Base-by-base conservation (phyloP, 768 basidiomycete species). In the Glaciozyma antarctica region DNA sequence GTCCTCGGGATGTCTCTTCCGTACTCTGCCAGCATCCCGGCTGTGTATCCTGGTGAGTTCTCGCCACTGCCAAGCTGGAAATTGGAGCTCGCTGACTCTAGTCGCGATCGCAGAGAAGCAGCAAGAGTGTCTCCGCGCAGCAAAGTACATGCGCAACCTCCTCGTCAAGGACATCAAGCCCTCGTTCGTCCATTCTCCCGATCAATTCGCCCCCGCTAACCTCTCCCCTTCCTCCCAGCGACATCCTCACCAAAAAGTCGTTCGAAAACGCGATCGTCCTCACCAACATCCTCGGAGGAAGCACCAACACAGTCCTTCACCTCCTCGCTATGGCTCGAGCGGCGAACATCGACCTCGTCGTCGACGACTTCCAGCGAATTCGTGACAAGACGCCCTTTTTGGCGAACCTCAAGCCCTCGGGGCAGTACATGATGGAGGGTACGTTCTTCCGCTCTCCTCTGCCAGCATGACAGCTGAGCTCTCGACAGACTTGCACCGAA, bases 401-500 rank as follows among this genome's bases (percentile, higher is more conserved):
- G 44, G 53, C 60, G 28, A 43, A 68, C 58, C 60, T 61, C 71
- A 45, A 8, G 78, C 88, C 88, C 16, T 88, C 88, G 10, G 90
- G 88, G 26, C 83, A 83, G 77, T 91, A 90, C 76, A n/a, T 48
- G 21, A 48, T 48, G 47, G 47, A 48, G 16, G 47, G 47, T 48
- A 8, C 6, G 47, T 19, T 19, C 2, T 48, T 16, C 13, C 47
- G 5, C 19, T 19, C 47, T n/a, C 47, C 19, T 16, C 10, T 21
- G 3, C 21, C 47, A 19, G 21, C 15, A 2, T 8, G 21, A 48
- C 3, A 19, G 21, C 47, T 45, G 47, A 85, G 22, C 16, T 86
- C 73, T 90, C 91, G 88, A 86, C 90, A 76, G 89, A 93, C 72
- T 81, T 93, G 55, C 90, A 92, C 79, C 83, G 81, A 66, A 83